Evolutionary conservation across 306 rosid genomes (phyloP), one percentile per base, ranked within the genome.

Genomic region (Cucurbita argyrosperma): DNA sequence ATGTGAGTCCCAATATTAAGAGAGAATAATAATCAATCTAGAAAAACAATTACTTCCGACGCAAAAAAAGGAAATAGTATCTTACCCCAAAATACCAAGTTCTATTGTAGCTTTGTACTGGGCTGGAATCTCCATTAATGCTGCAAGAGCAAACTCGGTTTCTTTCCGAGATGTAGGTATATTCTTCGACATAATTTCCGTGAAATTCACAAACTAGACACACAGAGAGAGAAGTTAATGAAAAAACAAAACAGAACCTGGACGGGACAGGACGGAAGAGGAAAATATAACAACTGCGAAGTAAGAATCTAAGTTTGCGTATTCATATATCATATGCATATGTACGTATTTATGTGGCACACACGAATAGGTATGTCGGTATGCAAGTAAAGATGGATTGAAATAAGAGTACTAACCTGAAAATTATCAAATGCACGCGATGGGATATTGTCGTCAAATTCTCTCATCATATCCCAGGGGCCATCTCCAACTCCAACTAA

Each of bases 401-500:
- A 15, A 37, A 3, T 70, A 23, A 62, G 26, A 45, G 19, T 71
- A 77, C 83, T 47, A 63, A 91, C 99, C 85, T 95, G 99, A 79
- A 95, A 95, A 78, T 95, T 95, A 84, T 95, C 99, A 16, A 95
- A 91, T 26, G 76, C 89, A 30, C 99, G 88, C 42, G 96, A 73
- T 56, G 99, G 99, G 47, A 91, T 95, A 77, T 95, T 89, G 82
- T 95, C 99, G 74, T 91, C 99, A 53, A 91, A 95, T 67, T 89
- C 92, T 82, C 83, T 87, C 99, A 95, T 95, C 91, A 81, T 91
- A 86, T 95, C 97, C 99, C 99, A 95, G 43, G 99, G 99, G 60
- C 99, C 99, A 85, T 95, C 99, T 67, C 99, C 99, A 72, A 95
- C 99, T 42, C 99, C 99, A 74, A 91, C 96, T 80, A 95, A 83